phyloP scores from a whole-genome alignment of 129 eudicot genomes.

The Scalesia atractyloides region DNA sequence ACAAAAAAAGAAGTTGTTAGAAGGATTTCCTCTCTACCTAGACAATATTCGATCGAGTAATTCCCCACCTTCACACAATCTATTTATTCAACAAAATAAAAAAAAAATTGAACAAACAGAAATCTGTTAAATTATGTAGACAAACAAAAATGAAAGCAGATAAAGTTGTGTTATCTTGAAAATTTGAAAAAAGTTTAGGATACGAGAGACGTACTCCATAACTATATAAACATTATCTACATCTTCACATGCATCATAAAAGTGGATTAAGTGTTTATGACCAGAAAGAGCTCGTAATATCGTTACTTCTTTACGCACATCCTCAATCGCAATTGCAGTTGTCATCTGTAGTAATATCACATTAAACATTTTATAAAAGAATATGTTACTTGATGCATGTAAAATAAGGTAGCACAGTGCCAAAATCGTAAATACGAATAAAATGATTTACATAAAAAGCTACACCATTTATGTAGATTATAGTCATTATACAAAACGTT shows the following conservation, averaged over 20 bases:
- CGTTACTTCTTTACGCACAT: conserved; percentile 84
- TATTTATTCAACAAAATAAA: conserved; percentile 32
- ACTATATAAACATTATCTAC: conserved; percentile 81
- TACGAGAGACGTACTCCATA: conserved; percentile 71
- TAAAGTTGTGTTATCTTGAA: background rate
- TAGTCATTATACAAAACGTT: no score
- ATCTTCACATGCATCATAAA: conserved; percentile 89
- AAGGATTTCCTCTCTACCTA: conserved; percentile 44
- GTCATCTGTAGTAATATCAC: conserved; percentile 64
- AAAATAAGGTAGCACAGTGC: no score
- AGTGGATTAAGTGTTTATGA: conserved; percentile 78
- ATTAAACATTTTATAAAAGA: no score
- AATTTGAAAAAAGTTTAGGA: background rate
- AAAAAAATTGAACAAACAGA: conserved; percentile 16
- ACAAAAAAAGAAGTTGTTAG: background rate
- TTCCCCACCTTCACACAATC: conserved; percentile 96
- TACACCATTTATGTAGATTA: no score
- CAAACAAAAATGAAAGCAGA: background rate
- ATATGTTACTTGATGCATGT: no score
- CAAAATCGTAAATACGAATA: no score
- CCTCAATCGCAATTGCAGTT: conserved; percentile 85
- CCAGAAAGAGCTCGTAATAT: conserved; percentile 83
- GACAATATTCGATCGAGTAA: conserved; percentile 86
- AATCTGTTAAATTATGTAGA: background rate
- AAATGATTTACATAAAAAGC: no score